phyloP scores from a whole-genome alignment of 2,329 filamentous ascomycete genomes.

The Paracorniculantispora psalliotae region DNA sequence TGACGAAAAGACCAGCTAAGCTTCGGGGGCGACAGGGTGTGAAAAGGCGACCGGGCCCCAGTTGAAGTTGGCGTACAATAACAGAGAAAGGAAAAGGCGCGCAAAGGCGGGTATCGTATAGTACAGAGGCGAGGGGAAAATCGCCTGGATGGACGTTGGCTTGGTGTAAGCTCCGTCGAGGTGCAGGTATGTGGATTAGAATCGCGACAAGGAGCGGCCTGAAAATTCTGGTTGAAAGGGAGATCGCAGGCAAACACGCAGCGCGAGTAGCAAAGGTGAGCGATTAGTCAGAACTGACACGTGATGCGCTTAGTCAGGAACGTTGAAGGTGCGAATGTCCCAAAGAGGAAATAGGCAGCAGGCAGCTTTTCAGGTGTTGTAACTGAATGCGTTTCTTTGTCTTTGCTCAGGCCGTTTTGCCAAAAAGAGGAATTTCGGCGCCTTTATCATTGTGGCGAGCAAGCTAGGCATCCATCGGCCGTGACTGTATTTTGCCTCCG shows the following conservation, averaged over 20 bases:
- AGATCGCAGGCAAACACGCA: conserved; percentile 13
- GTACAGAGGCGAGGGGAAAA: conserved; percentile 1
- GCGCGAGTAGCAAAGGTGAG: background rate
- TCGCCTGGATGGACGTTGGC: conserved; percentile 4
- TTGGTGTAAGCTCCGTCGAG: conserved; percentile 13
- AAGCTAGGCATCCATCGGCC: conserved; percentile 9
- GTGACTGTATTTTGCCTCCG: conserved; percentile 1
- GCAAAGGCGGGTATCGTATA: conserved; percentile 9
- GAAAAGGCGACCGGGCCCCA: conserved; percentile 1
- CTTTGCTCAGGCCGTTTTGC: background rate
- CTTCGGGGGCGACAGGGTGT: background rate
- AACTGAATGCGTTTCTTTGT: background rate
- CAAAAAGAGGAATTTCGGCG: background rate
- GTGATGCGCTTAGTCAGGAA: conserved; percentile 11
- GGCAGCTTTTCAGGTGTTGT: background rate
- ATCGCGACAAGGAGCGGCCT: conserved; percentile 23
- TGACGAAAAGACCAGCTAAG: background rate
- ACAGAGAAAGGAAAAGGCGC: background rate
- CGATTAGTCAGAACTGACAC: conserved; percentile 6
- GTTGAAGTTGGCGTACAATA: background rate
- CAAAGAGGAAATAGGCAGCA: background rate
- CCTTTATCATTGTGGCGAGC: conserved; percentile 1
- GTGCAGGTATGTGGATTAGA: conserved; percentile 10
- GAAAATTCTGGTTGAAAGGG: conserved; percentile 32
- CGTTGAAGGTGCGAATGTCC: background rate